Evolutionary conservation across 345 rosid genomes (phyloP).

Genomic region (Camelina laxa): DNA sequence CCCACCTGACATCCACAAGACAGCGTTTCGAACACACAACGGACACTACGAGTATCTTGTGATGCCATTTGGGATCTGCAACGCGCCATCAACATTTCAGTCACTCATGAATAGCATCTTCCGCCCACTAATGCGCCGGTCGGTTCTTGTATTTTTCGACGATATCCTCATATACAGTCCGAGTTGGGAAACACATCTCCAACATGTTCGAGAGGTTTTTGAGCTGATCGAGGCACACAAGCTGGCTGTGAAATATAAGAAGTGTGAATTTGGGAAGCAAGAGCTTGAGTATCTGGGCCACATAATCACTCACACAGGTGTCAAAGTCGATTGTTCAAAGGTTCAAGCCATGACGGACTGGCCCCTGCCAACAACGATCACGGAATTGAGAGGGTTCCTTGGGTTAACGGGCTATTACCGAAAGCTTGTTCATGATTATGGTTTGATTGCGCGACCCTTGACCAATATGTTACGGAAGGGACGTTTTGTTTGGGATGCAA

Average conservation of each 20-base stretch:
- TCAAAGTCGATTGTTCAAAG: neutral
- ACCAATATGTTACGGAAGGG: neutral
- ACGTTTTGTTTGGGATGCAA: neutral
- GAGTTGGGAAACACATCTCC: no score
- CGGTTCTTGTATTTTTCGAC: neutral
- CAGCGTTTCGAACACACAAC: neutral
- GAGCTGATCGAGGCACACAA: no score
- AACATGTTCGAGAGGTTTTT: no score
- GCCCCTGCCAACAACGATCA: fast-evolving
- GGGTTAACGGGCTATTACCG: no score
- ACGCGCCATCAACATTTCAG: neutral
- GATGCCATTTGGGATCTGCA: neutral
- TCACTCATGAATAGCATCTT: neutral
- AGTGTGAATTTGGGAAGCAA: neutral
- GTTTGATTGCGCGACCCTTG: fast-evolving
- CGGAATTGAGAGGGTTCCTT: neutral
- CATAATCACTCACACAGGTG: neutral
- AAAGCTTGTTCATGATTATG: neutral
- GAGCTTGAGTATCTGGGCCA: neutral
- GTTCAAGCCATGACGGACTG: fast-evolving
- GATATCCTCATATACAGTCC: neutral
- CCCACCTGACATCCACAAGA: neutral
- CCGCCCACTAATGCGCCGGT: fast-evolving
- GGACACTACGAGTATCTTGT: neutral
- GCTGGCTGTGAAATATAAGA: neutral